phyloP scores from a whole-genome alignment of 2,329 filamentous ascomycete species.

The Bipolaris oryzae region DNA sequence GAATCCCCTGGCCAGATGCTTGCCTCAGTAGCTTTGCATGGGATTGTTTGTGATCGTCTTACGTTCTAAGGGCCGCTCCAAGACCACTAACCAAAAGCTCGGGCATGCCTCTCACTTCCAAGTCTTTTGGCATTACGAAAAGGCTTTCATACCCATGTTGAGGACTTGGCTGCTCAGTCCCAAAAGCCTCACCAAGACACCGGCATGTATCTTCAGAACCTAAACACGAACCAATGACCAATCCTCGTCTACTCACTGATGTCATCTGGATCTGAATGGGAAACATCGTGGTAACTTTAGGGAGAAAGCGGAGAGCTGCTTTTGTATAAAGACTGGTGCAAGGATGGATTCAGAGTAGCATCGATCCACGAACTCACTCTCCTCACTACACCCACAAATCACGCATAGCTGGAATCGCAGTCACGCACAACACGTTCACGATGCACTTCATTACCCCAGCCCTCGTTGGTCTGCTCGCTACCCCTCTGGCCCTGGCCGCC shows the following conservation, averaged over 20 bases:
- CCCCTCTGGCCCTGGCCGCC: conserved; percentile 29
- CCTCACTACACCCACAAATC: background rate
- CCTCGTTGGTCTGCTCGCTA: conserved; percentile 26
- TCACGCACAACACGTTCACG: conserved; percentile 1
- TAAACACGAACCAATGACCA: conserved; percentile 8
- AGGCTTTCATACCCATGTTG: conserved; percentile 12
- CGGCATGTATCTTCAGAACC: conserved; percentile 21
- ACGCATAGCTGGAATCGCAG: background rate
- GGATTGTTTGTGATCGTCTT: background rate
- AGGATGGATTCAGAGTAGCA: background rate
- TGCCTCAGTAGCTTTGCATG: conserved; percentile 1
- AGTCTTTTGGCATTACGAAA: conserved; percentile 1
- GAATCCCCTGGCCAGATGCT: conserved; percentile 1
- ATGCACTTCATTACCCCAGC: conserved; percentile 34
- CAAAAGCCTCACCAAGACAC: conserved; percentile 15
- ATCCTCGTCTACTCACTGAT: conserved; percentile 16
- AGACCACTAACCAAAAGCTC: conserved; percentile 5
- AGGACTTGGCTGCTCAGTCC: conserved; percentile 24
- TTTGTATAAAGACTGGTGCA: conserved; percentile 25
- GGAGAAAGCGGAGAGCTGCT: conserved; percentile 11
- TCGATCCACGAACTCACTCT: conserved; percentile 12
- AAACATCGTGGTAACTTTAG: background rate
- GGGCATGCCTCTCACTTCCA: conserved; percentile 1
- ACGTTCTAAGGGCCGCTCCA: conserved; percentile 8
- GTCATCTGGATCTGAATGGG: conserved; percentile 21